These are phyloP conservation scores for Coemansia umbellata DNA, from an alignment of 192 early-diverging fungal species.

Conservation along the genomic window DNA sequence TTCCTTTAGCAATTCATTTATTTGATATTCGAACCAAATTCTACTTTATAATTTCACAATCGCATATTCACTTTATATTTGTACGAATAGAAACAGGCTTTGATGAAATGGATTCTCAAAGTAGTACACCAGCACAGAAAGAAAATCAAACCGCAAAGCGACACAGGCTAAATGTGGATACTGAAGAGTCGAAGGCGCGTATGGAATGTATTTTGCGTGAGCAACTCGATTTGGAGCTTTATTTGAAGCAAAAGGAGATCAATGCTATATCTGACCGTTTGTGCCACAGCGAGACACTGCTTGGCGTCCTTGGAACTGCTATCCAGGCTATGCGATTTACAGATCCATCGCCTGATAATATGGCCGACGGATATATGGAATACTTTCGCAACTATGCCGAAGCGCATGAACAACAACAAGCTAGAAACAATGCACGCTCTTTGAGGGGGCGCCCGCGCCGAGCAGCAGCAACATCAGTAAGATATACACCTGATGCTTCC, in stretches of 20 bases:
- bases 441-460: slow-evolving; percentile 18
- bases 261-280: slow-evolving; percentile 61
- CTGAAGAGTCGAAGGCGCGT: slow-evolving; percentile 32
- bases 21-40: no score
- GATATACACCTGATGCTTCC: not conserved
- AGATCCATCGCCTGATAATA: slow-evolving; percentile 1
- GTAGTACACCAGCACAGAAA: not conserved
- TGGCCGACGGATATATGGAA: slow-evolving; percentile 23
- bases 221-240: slow-evolving; percentile 77
- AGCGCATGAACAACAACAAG: not conserved
- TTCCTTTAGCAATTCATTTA: no score
- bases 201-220: slow-evolving; percentile 59
- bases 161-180: slow-evolving; percentile 4
- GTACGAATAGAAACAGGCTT: no score
- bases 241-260: slow-evolving; percentile 64
- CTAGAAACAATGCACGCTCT: not conserved
- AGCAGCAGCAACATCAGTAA: slow-evolving; percentile 11
- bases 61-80: no score
- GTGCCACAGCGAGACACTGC: slow-evolving; percentile 54
- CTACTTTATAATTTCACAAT: no score
- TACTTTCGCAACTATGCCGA: slow-evolving; percentile 11
- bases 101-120: not conserved
- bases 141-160: not conserved
- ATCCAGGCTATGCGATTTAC: slow-evolving; percentile 49
- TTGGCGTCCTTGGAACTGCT: slow-evolving; percentile 55